Percentiles rank a stretch among this genome's conserved stretches.
phyloP scores from a whole-genome alignment of 208 protist genomes.

The Spongospora subterranea region DNA sequence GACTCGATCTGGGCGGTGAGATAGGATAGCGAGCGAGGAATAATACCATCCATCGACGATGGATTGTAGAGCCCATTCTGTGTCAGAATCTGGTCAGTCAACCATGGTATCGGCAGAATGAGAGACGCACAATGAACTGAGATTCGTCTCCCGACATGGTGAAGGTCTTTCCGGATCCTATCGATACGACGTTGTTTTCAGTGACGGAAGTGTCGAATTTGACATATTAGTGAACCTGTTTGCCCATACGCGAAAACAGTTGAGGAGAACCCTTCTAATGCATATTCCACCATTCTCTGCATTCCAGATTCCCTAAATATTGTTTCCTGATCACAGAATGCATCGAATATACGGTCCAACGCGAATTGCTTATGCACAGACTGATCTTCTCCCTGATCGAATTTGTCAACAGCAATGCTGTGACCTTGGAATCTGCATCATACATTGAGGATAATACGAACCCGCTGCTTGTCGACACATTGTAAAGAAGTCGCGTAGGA shows the following conservation, averaged over 20 bases:
- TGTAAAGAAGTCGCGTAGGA: not conserved
- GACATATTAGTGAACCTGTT: conserved; percentile 59
- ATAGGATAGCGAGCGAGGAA: conserved; percentile 63
- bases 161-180: conserved; percentile 70
- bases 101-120: not conserved
- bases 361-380: conserved; percentile 4
- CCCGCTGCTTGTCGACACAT: not conserved
- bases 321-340: conserved; percentile 52
- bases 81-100: not conserved
- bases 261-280: conserved; percentile 67
- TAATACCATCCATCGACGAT: conserved; percentile 59
- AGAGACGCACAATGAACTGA: not conserved
- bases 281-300: conserved; percentile 56
- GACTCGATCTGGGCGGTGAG: conserved; percentile 54
- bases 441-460: not conserved
- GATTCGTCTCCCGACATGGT: conserved; percentile 66
- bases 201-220: not conserved
- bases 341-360: conserved; percentile 52
- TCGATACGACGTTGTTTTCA: not conserved
- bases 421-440: not conserved
- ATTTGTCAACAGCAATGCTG: not conserved
- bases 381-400: not conserved
- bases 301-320: conserved; percentile 64
- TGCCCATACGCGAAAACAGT: conserved; percentile 73
- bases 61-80: not conserved